phyloP scores from a whole-genome alignment of 2,329 filamentous ascomycete genomes.

The Monilinia fructigena region DNA sequence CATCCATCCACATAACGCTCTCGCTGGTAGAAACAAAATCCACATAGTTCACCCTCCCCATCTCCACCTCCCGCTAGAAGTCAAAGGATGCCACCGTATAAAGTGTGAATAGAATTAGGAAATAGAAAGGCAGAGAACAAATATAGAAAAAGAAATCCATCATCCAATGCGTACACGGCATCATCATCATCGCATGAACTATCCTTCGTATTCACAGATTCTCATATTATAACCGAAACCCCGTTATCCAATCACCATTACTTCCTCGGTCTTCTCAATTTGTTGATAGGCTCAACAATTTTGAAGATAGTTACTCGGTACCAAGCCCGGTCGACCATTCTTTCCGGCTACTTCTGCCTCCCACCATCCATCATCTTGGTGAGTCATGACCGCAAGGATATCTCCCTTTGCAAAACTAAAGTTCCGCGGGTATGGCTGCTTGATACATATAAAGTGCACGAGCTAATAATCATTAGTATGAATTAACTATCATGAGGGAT shows the following conservation, averaged over 20 bases:
- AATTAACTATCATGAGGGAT: constrained; percentile 2
- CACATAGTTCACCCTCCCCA: not conserved
- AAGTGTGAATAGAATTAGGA: not conserved
- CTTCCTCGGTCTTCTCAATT: not conserved
- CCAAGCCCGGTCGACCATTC: constrained; percentile 58
- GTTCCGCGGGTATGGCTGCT: constrained; percentile 91
- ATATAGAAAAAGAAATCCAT: not conserved
- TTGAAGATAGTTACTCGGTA: constrained; percentile 65
- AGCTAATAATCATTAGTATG: constrained; percentile 53
- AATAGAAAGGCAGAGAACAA: constrained; percentile 1
- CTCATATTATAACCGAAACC: constrained; percentile 9
- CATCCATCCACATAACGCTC: constrained; percentile 15
- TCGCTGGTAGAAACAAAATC: constrained; percentile 1
- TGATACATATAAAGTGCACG: constrained; percentile 92
- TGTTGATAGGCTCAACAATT: constrained; percentile 34
- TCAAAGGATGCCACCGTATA: not conserved
- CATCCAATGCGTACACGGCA: not conserved
- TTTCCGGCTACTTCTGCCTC: constrained; percentile 86
- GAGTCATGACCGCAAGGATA: constrained; percentile 78
- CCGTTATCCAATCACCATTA: constrained; percentile 5
- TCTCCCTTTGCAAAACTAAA: constrained; percentile 90
- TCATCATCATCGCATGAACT: constrained; percentile 16
- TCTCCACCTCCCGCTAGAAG: constrained; percentile 1
- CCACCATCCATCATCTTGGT: constrained; percentile 99
- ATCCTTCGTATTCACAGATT: constrained; percentile 1